Conservation (phyloP, 805 yeast genomes). For the Saccharomycopsis sp. region DNA sequence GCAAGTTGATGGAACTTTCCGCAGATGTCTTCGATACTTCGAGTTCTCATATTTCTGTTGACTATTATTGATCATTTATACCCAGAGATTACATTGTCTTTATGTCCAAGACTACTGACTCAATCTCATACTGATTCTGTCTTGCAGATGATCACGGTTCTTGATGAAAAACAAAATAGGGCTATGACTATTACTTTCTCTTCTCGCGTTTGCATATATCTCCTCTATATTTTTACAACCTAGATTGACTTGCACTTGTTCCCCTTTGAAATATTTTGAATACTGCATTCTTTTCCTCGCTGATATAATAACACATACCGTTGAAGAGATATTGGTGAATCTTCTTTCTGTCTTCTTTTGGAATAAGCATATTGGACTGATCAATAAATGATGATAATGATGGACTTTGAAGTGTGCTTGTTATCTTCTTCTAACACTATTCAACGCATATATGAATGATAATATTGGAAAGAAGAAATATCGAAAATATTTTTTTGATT, state of each 20-base stretch:
- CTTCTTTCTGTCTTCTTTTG: constrained; percentile 99
- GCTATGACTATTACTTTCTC: no score
- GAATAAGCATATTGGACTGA: constrained; percentile 83
- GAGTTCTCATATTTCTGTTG: no score
- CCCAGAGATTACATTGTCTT: no score
- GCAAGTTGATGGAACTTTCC: no score
- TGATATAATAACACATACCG: constrained; percentile 55
- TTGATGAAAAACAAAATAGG: no score
- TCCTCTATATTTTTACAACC: not conserved
- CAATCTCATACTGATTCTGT: no score
- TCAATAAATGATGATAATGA: not conserved
- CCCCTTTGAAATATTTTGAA: not conserved
- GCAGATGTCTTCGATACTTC: no score
- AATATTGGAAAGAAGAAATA: not conserved
- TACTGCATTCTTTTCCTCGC: not conserved
- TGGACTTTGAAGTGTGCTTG: not conserved
- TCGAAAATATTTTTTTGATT: not conserved
- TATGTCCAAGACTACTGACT: no score
- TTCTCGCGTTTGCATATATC: no score
- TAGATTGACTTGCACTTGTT: not conserved
- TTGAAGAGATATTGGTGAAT: constrained; percentile 98
- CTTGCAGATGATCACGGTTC: no score
- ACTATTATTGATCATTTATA: no score
- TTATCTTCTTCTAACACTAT: not conserved
- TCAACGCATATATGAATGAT: not conserved